phyloP scores from a whole-genome alignment of 1,284 basidiomycete species.

The Marasmius oreades region DNA sequence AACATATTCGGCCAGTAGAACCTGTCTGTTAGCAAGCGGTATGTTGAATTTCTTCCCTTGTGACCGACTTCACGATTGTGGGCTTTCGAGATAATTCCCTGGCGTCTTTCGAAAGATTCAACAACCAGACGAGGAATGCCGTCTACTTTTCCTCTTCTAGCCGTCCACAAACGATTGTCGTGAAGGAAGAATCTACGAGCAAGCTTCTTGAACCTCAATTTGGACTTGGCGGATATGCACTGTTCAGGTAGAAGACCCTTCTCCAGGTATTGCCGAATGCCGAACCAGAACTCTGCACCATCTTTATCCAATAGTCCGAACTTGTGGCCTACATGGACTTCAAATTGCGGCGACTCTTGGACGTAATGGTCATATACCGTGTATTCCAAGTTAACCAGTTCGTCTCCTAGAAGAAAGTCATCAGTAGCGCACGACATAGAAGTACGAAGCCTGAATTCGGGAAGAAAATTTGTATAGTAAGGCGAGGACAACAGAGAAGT shows the following conservation, averaged over 20 bases:
- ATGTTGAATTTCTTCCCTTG: slow-evolving; percentile 25
- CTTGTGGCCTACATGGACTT: neutral
- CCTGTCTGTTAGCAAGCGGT: slow-evolving; percentile 19
- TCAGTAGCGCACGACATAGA: neutral
- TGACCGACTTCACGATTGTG: slow-evolving; percentile 26
- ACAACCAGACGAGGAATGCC: slow-evolving; percentile 18
- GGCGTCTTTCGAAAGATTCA: slow-evolving; percentile 9
- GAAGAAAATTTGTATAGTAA: neutral
- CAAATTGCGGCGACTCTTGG: neutral
- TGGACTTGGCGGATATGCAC: slow-evolving; percentile 1
- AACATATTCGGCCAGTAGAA: slow-evolving; percentile 31
- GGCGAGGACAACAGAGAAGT: neutral
- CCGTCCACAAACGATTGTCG: slow-evolving; percentile 14
- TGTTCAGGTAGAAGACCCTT: slow-evolving; percentile 7
- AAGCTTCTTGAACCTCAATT: slow-evolving; percentile 12
- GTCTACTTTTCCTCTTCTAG: slow-evolving; percentile 7
- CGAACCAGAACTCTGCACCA: slow-evolving; percentile 7
- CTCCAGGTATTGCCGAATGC: slow-evolving; percentile 13
- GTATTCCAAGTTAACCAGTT: neutral
- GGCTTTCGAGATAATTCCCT: slow-evolving; percentile 16
- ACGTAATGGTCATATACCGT: neutral
- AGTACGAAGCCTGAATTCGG: neutral
- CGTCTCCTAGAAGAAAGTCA: slow-evolving; percentile 8
- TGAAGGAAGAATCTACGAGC: slow-evolving; percentile 18
- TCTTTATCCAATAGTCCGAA: slow-evolving; percentile 14